Conservation (phyloP, 1,284 basidiomycete species). For the Pseudozyma sp. region DNA sequence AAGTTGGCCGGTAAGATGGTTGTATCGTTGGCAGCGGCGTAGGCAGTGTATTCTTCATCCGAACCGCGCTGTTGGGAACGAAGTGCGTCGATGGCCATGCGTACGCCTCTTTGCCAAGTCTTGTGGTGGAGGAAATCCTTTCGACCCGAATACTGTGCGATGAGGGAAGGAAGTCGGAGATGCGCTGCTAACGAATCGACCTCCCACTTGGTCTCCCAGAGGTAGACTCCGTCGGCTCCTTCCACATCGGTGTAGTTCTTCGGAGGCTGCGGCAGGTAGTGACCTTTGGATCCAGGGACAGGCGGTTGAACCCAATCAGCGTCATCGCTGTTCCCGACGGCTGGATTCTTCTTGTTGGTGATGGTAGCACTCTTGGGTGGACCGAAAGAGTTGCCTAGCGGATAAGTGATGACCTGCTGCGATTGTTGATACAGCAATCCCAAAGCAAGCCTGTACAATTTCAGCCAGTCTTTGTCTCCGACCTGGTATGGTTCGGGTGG, state of each 20-base stretch:
- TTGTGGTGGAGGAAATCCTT: conserved; percentile 48
- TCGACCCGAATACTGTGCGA: conserved; percentile 26
- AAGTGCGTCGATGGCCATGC: conserved; percentile 48
- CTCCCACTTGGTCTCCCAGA: conserved; percentile 64
- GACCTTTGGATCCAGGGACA: conserved; percentile 25
- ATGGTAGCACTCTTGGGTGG: conserved; percentile 47
- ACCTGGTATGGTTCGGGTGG: conserved; percentile 24
- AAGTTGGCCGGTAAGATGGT: conserved; percentile 29
- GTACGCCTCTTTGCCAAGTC: conserved; percentile 38
- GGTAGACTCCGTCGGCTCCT: conserved; percentile 45
- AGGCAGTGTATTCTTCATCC: conserved; percentile 44
- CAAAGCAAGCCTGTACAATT: conserved; percentile 47
- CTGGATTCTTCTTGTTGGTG: conserved; percentile 45
- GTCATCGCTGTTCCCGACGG: conserved; percentile 22
- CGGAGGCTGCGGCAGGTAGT: conserved; percentile 35
- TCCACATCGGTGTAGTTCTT: conserved; percentile 61
- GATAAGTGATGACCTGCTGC: conserved; percentile 53
- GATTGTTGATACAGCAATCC: conserved; percentile 52
- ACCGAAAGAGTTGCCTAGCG: conserved; percentile 46
- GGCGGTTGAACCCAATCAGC: conserved; percentile 52
- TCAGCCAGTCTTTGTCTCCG: conserved; percentile 44
- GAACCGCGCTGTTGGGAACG: conserved; percentile 45
- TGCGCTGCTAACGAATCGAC: conserved; percentile 54
- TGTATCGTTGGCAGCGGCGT: conserved; percentile 14
- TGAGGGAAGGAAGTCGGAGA: conserved; percentile 29